Evolutionary conservation across 257 asterid genomes (phyloP), one percentile per base, ranked within the genome.

Genomic region (Ocimum tenuiflorum): DNA sequence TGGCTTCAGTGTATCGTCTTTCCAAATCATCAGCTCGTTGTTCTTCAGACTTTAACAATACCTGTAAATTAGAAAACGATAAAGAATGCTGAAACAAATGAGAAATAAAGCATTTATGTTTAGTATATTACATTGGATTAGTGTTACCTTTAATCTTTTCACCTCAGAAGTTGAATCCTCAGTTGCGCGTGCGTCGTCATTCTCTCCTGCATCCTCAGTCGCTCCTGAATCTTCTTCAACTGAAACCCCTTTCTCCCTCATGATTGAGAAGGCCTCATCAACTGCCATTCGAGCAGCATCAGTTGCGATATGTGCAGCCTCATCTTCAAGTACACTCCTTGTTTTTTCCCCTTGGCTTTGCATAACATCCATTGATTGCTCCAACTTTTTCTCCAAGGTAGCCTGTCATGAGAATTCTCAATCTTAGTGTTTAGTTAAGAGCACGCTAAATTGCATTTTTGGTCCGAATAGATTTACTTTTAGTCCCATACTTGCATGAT

Each of bases 1-100:
- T 61, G 77, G 91, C 87, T 75, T 85, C 94, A 7, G 75, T 71
- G 33, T 75, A 83, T 77, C 63, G 82, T 75, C 60, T 89, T 70
- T 89, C 96, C 69, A 77, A 56, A 60, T 85, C 85, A 80, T 89
- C 87, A 46, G 89, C 96, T 65, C 95, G 80, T 65, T 84, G 75
- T 67, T 75, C 87, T 77, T 87, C 97, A 53, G 72, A 82, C 76
- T 76, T 75, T 61, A 89, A 79, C 75, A 82, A 52, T 14, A 47
- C 77, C 98, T 92, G 67, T 53, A 49, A 36, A 75, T 60, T 61
- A 45, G 59, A 45, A 55, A 27, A 63, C n/a, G n/a, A n/a, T n/a
- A n/a, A n/a, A n/a, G n/a, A n/a, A n/a, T n/a, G n/a, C 75, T 55
- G 67, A 70, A 48, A 45, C 62, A 56, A 55, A 11, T 53, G 12